These are phyloP conservation scores for Scutellaria barbata DNA, from an alignment of 257 asterid species.

Conservation along the genomic window DNA sequence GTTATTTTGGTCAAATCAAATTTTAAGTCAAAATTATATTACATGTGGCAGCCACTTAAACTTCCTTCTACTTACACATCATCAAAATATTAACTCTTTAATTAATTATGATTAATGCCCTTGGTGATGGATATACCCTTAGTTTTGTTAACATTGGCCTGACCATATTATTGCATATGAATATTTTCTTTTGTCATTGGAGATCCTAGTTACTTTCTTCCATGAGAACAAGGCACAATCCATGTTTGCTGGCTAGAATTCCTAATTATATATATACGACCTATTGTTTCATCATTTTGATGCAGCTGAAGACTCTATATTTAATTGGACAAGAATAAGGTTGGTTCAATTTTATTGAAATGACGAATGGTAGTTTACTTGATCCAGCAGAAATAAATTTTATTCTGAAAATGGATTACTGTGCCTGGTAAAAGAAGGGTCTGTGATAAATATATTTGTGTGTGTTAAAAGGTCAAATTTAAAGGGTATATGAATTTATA, in stretches of 20 bases:
- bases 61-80: no score
- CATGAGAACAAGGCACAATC: neutral
- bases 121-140: neutral
- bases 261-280: neutral
- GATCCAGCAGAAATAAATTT: neutral
- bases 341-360: neutral
- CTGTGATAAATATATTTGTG: neutral
- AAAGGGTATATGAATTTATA: neutral
- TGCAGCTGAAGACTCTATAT: neutral
- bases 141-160: neutral
- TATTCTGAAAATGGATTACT: neutral
- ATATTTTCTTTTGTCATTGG: neutral
- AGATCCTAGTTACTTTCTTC: neutral
- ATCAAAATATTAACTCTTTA: no score
- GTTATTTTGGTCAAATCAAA: no score
- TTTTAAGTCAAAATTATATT: no score
- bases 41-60: no score
- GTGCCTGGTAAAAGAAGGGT: neutral
- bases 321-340: neutral
- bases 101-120: no score
- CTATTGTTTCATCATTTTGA: neutral
- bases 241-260: neutral
- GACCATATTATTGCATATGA: neutral
- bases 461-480: constrained; percentile 14
- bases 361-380: neutral